Base-by-base conservation (phyloP, 1,284 basidiomycete species). In the Pascua guehoae region DNA sequence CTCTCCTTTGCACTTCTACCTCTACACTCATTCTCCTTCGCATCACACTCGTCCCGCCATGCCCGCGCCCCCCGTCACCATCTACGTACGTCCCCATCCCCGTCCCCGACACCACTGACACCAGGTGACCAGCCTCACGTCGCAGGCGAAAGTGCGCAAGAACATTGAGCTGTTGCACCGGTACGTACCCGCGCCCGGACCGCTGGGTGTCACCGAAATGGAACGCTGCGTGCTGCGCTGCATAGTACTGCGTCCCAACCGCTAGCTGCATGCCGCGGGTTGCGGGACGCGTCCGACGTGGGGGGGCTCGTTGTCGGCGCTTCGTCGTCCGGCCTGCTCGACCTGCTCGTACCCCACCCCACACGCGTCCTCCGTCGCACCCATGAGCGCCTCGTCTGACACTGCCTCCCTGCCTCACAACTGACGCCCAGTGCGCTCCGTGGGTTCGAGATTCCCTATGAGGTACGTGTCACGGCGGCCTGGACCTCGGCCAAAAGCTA, bases 41-140 rank as follows among this genome's bases (percentile, higher is more conserved):
- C 32, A 15, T 48, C 41, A 16, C 4, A 15, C 51, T 36, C 12
- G 9, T 18, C 17, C n/a, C 40, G 54, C 41, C 41, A 71, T 72
- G 70, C 58, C 67, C 18, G 63, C 68, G 15, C 70, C 70, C 8
- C 57, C 63, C 15, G 67, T 72, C 11, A 64, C 67, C 37, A 69
- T 72, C 57, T 72, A 72, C 55, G 70, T 70, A 36, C 32, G 68
- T 58, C 12, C 9, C 12, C 39, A 37, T n/a, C n/a, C n/a, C n/a
- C 24, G 2, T 12, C 38, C 11, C 15, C 12, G n/a, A n/a, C 24
- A 15, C 11, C 24, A 38, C 47, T 62, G 40, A 57, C 24, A 4
- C 2, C 54, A 75, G 73, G 67, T 74, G 45, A 75, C 73, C 3
- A 71, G 68, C 53, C 65, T 75, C 37, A 76, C 74, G 11, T 73